Conservation (phyloP, 306 rosid species). For the Hippophae rhamnoides region DNA sequence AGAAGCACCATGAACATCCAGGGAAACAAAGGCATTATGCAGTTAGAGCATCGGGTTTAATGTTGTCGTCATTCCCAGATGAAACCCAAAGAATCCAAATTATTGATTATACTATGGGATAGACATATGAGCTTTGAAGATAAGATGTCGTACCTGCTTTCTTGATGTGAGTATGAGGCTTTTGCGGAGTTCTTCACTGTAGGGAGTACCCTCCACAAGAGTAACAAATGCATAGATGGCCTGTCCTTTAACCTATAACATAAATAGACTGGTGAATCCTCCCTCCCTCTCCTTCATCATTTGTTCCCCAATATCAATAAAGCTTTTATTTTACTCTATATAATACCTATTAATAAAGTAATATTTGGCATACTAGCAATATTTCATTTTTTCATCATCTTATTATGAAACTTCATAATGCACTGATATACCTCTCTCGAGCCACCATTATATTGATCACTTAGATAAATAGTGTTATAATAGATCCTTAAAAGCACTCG, state of each 20-base stretch:
- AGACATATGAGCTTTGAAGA: background rate
- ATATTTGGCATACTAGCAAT: no score
- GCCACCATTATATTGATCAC: no score
- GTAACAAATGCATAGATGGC: slow-evolving; percentile 91
- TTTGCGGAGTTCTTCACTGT: slow-evolving; percentile 82
- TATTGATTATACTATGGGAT: background rate
- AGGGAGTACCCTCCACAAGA: slow-evolving; percentile 76
- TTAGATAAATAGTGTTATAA: no score
- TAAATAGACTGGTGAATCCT: slow-evolving; percentile 1
- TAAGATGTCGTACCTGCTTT: slow-evolving; percentile 49
- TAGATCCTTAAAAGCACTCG: no score
- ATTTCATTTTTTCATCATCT: no score
- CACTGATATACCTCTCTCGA: no score
- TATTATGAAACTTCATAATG: no score
- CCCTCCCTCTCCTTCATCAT: background rate
- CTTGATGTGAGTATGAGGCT: slow-evolving; percentile 63
- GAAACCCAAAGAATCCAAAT: no score
- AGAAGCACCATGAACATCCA: background rate
- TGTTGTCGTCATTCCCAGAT: no score
- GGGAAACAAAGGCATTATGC: background rate
- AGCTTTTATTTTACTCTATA: no score
- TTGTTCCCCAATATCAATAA: background rate
- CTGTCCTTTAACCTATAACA: slow-evolving; percentile 86
- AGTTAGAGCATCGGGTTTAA: background rate
- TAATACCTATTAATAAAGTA: no score